Percentiles rank a stretch among this genome's conserved stretches.
These are phyloP conservation scores for Fusarium kyushuense DNA, from an alignment of 2,329 filamentous ascomycete species.

Conservation along the genomic window DNA sequence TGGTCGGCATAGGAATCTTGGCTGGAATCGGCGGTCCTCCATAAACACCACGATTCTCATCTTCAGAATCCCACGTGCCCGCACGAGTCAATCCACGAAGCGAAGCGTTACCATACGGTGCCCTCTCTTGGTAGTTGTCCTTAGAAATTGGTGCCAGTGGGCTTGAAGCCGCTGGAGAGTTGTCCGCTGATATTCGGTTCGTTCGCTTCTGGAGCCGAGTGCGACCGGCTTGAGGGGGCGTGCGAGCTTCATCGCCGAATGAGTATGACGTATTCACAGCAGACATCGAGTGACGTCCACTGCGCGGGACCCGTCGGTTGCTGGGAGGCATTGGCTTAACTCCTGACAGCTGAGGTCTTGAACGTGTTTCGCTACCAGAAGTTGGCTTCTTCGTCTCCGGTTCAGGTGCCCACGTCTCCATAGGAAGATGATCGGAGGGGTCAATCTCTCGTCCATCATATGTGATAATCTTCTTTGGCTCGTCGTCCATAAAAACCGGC, in stretches of 20 bases:
- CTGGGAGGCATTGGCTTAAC: conserved; percentile 65
- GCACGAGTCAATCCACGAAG: conserved; percentile 57
- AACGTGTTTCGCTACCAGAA: conserved; percentile 49
- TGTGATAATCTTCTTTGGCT: conserved; percentile 76
- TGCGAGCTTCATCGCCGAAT: conserved; percentile 51
- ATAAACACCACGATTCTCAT: conserved; percentile 63
- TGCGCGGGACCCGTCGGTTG: conserved; percentile 65
- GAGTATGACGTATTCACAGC: conserved; percentile 51
- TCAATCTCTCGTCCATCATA: conserved; percentile 82
- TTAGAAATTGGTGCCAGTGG: conserved; percentile 67
- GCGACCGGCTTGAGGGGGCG: conserved; percentile 57
- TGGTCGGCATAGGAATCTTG: conserved; percentile 73
- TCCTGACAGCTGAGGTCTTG: conserved; percentile 63
- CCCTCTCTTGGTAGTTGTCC: conserved; percentile 63
- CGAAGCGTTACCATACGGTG: conserved; percentile 49
- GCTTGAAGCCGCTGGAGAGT: conserved; percentile 56
- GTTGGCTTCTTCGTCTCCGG: conserved; percentile 66
- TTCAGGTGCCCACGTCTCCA: conserved; percentile 82
- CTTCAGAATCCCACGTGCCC: conserved; percentile 65
- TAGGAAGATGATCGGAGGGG: conserved; percentile 82
- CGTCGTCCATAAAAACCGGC: conserved; percentile 57
- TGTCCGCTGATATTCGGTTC: conserved; percentile 58
- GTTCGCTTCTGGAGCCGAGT: conserved; percentile 75
- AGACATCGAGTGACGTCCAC: conserved; percentile 63
- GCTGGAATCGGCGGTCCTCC: conserved; percentile 72